These are phyloP conservation scores for Yamadazyma dendronema DNA, from an alignment of 1,139 yeast genomes.

Conservation along the genomic window DNA sequence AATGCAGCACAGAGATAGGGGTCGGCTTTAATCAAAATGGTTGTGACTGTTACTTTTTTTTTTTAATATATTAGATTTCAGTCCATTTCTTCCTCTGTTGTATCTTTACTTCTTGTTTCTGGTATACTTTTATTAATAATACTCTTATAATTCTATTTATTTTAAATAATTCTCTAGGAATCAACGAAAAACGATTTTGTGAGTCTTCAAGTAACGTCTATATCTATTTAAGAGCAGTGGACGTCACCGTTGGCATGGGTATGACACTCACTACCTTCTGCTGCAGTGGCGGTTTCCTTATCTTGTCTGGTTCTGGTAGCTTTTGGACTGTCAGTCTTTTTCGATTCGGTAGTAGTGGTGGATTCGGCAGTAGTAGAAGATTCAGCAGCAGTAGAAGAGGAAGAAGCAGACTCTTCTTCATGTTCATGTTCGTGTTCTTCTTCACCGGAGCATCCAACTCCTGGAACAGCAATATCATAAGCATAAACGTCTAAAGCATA, in stretches of 20 bases:
- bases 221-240: constrained; percentile 16
- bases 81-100: too few relatives aligned
- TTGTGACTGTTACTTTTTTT: too few relatives aligned
- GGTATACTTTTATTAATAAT: too few relatives aligned
- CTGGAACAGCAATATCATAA: constrained; percentile 21
- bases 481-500: constrained; percentile 24
- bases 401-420: constrained; percentile 1
- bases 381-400: constrained; percentile 3
- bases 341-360: neutral
- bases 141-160: too few relatives aligned
- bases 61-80: too few relatives aligned
- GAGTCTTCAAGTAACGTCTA: too few relatives aligned
- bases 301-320: constrained; percentile 1
- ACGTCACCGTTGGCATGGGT: constrained; percentile 21
- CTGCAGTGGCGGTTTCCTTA: neutral
- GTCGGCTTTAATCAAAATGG: too few relatives aligned
- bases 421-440: constrained; percentile 4
- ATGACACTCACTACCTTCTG: constrained; percentile 15
- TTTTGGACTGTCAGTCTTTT: constrained; percentile 4
- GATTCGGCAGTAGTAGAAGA: neutral
- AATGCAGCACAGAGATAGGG: too few relatives aligned
- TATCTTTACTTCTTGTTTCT: too few relatives aligned
- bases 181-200: too few relatives aligned
- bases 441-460: constrained; percentile 19
- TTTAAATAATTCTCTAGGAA: too few relatives aligned